Conservation (phyloP, 805 yeast species). For the Wickerhamiella alocasiicola region DNA sequence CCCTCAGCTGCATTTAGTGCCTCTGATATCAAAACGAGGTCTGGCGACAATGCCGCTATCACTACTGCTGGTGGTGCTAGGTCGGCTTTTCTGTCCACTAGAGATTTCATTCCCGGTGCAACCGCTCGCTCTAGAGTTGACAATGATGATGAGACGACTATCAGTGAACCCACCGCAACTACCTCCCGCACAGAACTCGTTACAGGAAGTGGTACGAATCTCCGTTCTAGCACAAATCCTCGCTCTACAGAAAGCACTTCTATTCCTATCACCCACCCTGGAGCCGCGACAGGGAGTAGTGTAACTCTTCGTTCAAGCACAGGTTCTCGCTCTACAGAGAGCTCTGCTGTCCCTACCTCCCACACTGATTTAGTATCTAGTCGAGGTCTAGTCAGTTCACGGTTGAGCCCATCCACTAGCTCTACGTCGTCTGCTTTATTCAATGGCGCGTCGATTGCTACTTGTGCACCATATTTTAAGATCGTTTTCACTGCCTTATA, state of each 20-base stretch:
- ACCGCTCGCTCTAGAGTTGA: not conserved
- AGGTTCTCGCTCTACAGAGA: not conserved
- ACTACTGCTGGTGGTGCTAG: not conserved
- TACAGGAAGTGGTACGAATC: not conserved
- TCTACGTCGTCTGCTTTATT: not conserved
- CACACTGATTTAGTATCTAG: no score
- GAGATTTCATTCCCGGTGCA: no score
- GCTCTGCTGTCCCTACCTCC: not conserved
- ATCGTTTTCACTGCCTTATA: no score
- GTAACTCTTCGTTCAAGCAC: not conserved
- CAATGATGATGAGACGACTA: not conserved
- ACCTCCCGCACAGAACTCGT: not conserved
- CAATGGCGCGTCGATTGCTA: no score
- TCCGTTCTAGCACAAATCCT: no score
- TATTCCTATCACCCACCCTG: not conserved
- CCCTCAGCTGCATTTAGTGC: not conserved
- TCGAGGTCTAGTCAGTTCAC: no score
- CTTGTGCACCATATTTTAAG: no score
- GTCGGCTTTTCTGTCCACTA: no score
- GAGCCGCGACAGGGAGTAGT: not conserved
- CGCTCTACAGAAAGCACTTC: not conserved
- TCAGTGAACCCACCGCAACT: not conserved
- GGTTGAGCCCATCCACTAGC: not conserved
- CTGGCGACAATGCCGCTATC: slow-evolving; percentile 5
- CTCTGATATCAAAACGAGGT: not conserved